Evolutionary conservation across 129 eudicot species (phyloP), one percentile per base, ranked within the genome.

Genomic region (Silybum marianum): DNA sequence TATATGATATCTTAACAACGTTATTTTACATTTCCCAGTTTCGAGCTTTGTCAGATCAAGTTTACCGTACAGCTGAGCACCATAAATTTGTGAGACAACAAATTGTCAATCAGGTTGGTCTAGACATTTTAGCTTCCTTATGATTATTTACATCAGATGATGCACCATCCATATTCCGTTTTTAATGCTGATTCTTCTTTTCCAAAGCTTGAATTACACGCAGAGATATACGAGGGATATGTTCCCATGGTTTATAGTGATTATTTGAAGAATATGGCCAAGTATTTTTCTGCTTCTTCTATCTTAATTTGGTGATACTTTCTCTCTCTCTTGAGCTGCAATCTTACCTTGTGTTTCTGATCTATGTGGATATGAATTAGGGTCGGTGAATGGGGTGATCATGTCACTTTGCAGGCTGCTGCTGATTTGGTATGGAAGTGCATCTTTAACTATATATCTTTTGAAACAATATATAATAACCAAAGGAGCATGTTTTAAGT

Each of bases 381-480:
- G 97, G 86, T 77, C 36, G 96, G 98, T 48, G 97, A 95, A 85
- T 95, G 97, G 98, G 97, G 98, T 60, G 98, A 95, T 95, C 98
- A 95, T 85, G 98, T 95, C 86, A 92, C 98, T 42, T 87, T 95
- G 82, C 98, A 92, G 87, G 98, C 98, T 83, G 98, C 97, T 78
- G 96, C 98, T 75, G 97, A 95, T 88, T 88, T 93, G 88, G 98
- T 95, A 81, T 54, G 81, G 67, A 21, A 54, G 0, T 75, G 12
- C 54, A 80, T 42, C 46, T 69, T 44, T 19, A 71, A 54, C 36
- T 62, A 2, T 21, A 60, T 18, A 34, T 71, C 18, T 38, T 38
- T 67, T 65, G 48, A 42, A 77, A 9, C 71, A 34, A 36, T 63
- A 42, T 76, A 60, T n/a, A 28, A 63, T 26, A n/a, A n/a, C n/a